Percentiles rank a stretch among this genome's conserved stretches.
Evolutionary conservation across 768 basidiomycete species (phyloP).

Genomic region (Amanita jacksonii): DNA sequence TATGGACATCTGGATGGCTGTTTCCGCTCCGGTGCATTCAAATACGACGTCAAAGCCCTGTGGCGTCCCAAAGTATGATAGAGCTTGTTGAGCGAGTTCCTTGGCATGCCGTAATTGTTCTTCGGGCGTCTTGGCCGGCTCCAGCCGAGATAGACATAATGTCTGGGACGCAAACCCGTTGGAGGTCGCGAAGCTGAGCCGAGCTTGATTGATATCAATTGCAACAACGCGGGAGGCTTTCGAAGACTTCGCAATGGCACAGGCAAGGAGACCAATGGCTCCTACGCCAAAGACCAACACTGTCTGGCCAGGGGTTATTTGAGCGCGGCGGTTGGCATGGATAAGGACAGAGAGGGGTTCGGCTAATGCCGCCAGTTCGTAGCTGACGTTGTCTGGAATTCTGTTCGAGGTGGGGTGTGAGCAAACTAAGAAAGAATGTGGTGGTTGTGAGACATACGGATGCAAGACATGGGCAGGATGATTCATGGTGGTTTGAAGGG

Average conservation of each 20-base stretch:
- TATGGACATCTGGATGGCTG: constrained; percentile 85
- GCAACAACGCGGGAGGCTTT: constrained; percentile 70
- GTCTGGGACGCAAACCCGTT: constrained; percentile 71
- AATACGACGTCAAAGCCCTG: constrained; percentile 91
- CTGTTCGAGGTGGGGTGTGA: constrained; percentile 26
- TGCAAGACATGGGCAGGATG: constrained; percentile 83
- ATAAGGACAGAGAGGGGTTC: constrained; percentile 92
- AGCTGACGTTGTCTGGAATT: constrained; percentile 66
- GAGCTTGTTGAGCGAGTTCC: constrained; percentile 40
- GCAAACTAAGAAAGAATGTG: constrained; percentile 7
- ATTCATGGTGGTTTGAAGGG: constrained; percentile 79
- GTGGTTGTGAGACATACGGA: constrained; percentile 48
- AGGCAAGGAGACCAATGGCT: constrained; percentile 87
- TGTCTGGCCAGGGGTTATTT: constrained; percentile 41
- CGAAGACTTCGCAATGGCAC: constrained; percentile 61
- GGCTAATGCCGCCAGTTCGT: constrained; percentile 78
- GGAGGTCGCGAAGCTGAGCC: constrained; percentile 67
- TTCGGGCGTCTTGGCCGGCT: constrained; percentile 41
- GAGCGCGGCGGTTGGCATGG: constrained; percentile 42
- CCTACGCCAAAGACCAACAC: constrained; percentile 91
- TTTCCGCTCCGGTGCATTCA: constrained; percentile 92
- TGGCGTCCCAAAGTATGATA: constrained; percentile 45
- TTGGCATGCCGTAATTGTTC: constrained; percentile 54
- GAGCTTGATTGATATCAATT: constrained; percentile 75
- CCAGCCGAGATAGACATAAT: constrained; percentile 48